Percentiles rank a stretch among this genome's conserved stretches.
Conservation (phyloP, 306 rosid species). For the Gleditsia sinensis region DNA sequence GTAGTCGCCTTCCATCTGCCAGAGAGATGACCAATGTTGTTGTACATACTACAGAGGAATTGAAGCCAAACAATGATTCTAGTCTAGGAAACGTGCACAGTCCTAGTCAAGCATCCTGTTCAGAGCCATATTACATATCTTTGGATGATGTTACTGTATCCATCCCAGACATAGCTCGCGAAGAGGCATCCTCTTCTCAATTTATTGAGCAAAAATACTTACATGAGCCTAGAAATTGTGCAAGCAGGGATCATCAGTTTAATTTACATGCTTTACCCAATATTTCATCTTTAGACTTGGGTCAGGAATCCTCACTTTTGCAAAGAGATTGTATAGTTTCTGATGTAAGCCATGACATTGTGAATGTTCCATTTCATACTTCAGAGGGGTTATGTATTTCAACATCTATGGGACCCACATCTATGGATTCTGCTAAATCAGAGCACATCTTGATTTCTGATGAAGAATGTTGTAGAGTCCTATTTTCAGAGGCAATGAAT, state of each 20-base stretch:
- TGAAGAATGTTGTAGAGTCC: conserved; percentile 83
- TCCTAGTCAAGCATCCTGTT: conserved; percentile 65
- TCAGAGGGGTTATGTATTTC: conserved; percentile 49
- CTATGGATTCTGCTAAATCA: conserved; percentile 45
- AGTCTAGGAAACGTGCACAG: conserved; percentile 52
- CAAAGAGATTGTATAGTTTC: conserved; percentile 55
- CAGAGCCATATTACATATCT: conserved; percentile 70
- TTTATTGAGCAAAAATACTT: conserved; percentile 60
- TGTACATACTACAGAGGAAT: conserved; percentile 54
- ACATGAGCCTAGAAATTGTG: conserved; percentile 51
- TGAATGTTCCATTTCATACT: conserved; percentile 52
- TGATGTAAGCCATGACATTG: conserved; percentile 48
- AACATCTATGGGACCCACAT: conserved; percentile 43
- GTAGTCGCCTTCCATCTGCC: conserved; percentile 44
- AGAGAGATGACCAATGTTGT: conserved; percentile 52
- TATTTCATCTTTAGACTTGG: conserved; percentile 60
- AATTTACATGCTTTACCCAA: conserved; percentile 53
- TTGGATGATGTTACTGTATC: conserved; percentile 62
- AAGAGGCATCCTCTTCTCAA: conserved; percentile 55
- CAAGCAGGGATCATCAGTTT: conserved; percentile 49
- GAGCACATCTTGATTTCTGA: conserved; percentile 70
- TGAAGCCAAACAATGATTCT: conserved; percentile 51
- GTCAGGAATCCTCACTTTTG: conserved; percentile 55
- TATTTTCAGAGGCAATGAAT: conserved; percentile 68
- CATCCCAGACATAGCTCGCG: conserved; percentile 58